Evolutionary conservation across 768 basidiomycete genomes (phyloP), one percentile per base, ranked within the genome.

Genomic region (Leccinum olivaceopallidum): DNA sequence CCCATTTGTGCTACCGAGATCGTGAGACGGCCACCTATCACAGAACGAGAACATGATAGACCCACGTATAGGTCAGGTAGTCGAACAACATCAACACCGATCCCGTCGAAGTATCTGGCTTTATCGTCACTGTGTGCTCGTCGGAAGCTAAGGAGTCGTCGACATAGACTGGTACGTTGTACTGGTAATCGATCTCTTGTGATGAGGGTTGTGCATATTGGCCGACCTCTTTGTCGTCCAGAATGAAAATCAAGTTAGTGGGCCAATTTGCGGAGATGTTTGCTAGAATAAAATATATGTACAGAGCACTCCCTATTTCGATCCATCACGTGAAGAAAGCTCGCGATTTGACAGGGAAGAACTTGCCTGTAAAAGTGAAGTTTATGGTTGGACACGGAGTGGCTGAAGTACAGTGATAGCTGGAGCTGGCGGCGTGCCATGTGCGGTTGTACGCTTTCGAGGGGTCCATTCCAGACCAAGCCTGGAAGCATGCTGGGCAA

Each of bases 241-340:
- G 44, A 1, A 37, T 6, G 37, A 68, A 68, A 5, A 47, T 5
- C 5, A 65, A 24, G 2, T 58, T 10, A 0, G 61, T 66, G 14
- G 44, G 10, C 5, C 52, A 56, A 1, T 5, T 10, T 5, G 37
- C 10, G 6, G 58, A 2, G 0, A 2, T 55, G 49, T 68, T 69
- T 6, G 58, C 62, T 0, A 62, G 5, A 42, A 64, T 69, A 22
- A 68, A 68, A 24, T 59, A 68, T 52, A 68, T 59, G 26, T 69
- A 68, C 6, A 68, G 0, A 2, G 56, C 62, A 8, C 32, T 69
- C 13, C 67, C 64, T 68, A 51, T 28, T 24, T 22, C 10, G n/a
- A 20, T 18, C 22, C 12, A 1, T 28, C 14, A n/a, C 8, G 6
- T 24, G 30, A 24, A 51, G 20, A 37, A 34, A 22, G 48, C 3